Conservation (phyloP, 345 rosid species). For the Garcia nutans region DNA sequence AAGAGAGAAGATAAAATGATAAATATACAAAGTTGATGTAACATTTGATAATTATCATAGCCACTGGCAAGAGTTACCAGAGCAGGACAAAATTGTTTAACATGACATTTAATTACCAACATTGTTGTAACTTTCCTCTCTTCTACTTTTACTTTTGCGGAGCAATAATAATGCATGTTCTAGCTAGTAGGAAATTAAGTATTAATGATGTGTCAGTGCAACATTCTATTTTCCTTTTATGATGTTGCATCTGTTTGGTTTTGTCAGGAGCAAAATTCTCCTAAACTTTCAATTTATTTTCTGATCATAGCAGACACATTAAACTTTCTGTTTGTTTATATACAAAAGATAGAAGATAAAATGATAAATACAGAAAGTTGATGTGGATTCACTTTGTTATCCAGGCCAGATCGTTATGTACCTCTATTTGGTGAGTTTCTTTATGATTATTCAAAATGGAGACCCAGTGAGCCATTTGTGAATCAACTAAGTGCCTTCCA, state of each 20-base stretch:
- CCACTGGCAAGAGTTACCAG: background rate
- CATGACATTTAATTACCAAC: background rate
- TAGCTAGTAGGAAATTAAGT: background rate
- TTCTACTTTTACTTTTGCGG: background rate
- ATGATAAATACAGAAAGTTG: background rate
- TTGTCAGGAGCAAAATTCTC: background rate
- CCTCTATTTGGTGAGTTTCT: conserved; percentile 67
- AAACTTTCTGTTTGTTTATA: background rate
- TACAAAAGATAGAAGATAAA: background rate
- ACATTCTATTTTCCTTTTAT: background rate
- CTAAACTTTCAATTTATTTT: background rate
- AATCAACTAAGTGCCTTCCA: conserved; percentile 82
- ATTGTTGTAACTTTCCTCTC: background rate
- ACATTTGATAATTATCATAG: background rate
- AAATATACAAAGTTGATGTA: background rate
- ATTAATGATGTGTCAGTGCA: background rate
- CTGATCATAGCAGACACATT: background rate
- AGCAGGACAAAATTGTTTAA: background rate
- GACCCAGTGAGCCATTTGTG: conserved; percentile 66
- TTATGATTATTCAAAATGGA: conserved; percentile 75
- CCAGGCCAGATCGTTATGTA: conserved; percentile 98
- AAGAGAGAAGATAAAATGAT: background rate
- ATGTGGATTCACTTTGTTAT: conserved; percentile 14
- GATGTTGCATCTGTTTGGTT: background rate
- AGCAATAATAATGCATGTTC: background rate